phyloP scores from a whole-genome alignment of 192 early-diverging fungal species.

The Ambispora gerdemannii region DNA sequence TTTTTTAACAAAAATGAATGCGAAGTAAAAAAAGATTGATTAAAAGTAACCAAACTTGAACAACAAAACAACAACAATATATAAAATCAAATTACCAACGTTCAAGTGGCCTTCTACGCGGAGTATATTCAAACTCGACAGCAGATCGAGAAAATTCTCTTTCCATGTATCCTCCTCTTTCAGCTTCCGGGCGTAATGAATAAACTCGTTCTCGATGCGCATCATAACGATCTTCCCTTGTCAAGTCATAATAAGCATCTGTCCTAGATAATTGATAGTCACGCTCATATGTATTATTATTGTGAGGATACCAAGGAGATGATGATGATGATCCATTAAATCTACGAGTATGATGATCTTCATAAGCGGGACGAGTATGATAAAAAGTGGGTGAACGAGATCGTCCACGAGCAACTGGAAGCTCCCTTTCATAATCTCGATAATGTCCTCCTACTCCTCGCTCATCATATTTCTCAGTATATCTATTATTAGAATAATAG shows the following conservation, averaged over 20 bases:
- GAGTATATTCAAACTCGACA: neutral
- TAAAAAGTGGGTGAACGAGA: neutral
- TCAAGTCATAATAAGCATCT: neutral
- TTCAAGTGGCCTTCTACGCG: neutral
- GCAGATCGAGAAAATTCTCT: neutral
- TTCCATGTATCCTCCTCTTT: neutral
- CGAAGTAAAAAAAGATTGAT: too few relatives aligned
- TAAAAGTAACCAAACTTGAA: too few relatives aligned
- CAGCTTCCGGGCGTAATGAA: neutral
- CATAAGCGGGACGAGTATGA: neutral
- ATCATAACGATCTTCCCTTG: neutral
- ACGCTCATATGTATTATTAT: neutral
- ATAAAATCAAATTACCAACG: too few relatives aligned
- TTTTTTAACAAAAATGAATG: too few relatives aligned
- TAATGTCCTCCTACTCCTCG: neutral
- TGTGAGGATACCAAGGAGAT: neutral
- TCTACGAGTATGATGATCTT: neutral
- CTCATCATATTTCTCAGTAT: conserved; percentile 7
- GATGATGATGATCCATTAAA: too few relatives aligned
- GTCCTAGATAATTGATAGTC: neutral
- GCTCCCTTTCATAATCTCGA: neutral
- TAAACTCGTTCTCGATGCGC: neutral
- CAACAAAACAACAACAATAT: too few relatives aligned
- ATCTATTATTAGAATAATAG: neutral
- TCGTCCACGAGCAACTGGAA: neutral